Base-by-base conservation (phyloP, 495 filamentous ascomycete species). In the Parachaetomium inaequale region DNA sequence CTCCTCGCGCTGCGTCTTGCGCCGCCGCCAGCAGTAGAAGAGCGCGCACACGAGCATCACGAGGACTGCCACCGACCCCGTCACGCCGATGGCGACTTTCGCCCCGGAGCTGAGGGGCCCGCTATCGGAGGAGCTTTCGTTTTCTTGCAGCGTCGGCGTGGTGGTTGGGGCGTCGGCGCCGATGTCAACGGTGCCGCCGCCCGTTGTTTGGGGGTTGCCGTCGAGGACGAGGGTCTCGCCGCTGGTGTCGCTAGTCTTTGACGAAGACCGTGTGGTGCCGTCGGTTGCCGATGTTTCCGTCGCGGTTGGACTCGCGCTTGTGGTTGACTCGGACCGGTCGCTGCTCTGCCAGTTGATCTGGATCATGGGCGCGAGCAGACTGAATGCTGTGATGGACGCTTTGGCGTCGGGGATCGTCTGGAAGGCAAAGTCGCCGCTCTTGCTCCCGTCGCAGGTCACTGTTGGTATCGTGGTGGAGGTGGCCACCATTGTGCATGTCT, bases 291-390 rank as follows among this genome's bases (percentile, higher is more conserved):
- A 19, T 21, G 52, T 54, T 34, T 12, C 49, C 2, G 59, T 42
- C 5, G 46, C 25, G 0, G 52, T 58, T 58, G 19, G 31, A n/a
- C 49, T 32, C 26, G 21, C 1, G n/a, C n/a, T 10, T 50, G 57
- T 8, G 10, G 49, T 29, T 42, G 53, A 45, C 19, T 14, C 7
- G 15, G 59, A 62, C n/a, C 55, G 61, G 50, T 75, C 72, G 58
- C 58, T 66, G 61, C 63, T 63, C 26, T 74, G 71, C 63, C 63
- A 74, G 67, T 74, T 72, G 62, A 75, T 71, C 58, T 75, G 72
- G 53, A 75, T 68, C 70, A 75, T 73, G 19, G 72, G 70, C 3
- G 73, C 72, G 21, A 66, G 68, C 0, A 75, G 49, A 28, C 57
- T 68, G 62, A 73, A 64, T 2, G 62, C 65, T 2, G 67, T 68